Base-by-base conservation (phyloP, 2,329 filamentous ascomycete genomes). In the Aspergillus nomiae region DNA sequence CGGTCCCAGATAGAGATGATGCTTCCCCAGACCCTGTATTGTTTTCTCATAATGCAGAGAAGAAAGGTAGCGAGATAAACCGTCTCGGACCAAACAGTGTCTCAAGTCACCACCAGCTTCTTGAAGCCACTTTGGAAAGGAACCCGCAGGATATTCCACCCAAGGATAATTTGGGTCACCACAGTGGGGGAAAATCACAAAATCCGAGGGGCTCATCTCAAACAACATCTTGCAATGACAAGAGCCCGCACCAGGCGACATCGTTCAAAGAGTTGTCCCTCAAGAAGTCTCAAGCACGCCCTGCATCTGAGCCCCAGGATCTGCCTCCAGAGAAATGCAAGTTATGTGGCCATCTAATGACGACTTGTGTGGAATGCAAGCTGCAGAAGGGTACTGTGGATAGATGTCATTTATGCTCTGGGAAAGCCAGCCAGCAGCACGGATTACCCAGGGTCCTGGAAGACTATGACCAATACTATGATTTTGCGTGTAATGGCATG, bases 401-500 rank as follows among this genome's bases (percentile, higher is more conserved):
- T n/a, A 38, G 21, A 32, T 59, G 57, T 4, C 57, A 59, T 51
- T n/a, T 50, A 6, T 59, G 57, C 41, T 16, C 57, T 53, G 46
- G 36, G 12, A 59, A 43, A 28, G 34, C 34, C 11, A 26, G 32
- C n/a, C 46, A 50, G 16, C 32, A 19, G 32, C 3, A 36, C 32
- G 32, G 36, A 41, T 16, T 8, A 21, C 21, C 16, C 26, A 26
- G 5, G 24, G 55, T 11, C 1, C 6, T 36, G 21, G 51, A 38
- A 9, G 51, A 63, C 28, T 32, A 59, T 19, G 41, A 50, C 30
- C 30, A 24, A 43, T 56, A 56, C 19, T 12, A 41, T 7, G 51
- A 63, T 56, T 48, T 55, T 34, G 57, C 51, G 4, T 57, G 58
- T 26, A 51, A 48, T 50, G 51, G 51, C 10, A 38, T 24, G n/a